A percentile compares a stretch with the other conserved stretches of the same genome.
phyloP scores from a whole-genome alignment of 1,284 basidiomycete species.

The Microbotryomycetes sp. region DNA sequence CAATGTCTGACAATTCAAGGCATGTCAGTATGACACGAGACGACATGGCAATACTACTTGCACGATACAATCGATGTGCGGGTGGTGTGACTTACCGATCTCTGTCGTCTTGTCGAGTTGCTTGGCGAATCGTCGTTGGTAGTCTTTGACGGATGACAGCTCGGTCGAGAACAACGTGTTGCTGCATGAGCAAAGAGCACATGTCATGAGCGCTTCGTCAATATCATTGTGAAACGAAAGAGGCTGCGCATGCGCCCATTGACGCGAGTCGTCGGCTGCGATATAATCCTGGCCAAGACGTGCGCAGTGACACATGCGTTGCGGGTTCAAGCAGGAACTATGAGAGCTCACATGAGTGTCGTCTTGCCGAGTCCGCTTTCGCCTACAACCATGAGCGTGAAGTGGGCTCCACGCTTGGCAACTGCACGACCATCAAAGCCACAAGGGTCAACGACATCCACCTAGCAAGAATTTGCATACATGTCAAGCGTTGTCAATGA shows the following conservation, averaged over 20 bases:
- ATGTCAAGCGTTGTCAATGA: not conserved
- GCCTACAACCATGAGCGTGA: conserved; percentile 99
- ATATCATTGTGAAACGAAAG: no score
- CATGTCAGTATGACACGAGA: not conserved
- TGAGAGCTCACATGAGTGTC: conserved; percentile 21
- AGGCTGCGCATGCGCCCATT: not conserved
- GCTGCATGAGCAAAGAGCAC: conserved; percentile 48
- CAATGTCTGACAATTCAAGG: conserved; percentile 38
- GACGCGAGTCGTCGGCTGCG: not conserved
- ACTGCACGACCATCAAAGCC: conserved; percentile 54
- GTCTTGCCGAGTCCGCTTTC: conserved; percentile 86
- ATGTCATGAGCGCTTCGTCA: conserved; percentile 62
- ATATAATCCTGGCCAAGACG: not conserved
- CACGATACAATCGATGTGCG: not conserved
- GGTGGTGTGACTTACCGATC: conserved; percentile 40
- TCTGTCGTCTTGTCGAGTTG: conserved; percentile 99
- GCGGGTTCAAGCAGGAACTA: not conserved
- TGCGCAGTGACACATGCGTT: not conserved
- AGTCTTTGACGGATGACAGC: conserved; percentile 85
- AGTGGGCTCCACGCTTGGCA: conserved; percentile 92
- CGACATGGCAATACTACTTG: not conserved
- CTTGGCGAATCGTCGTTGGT: conserved; percentile 83
- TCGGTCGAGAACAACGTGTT: conserved; percentile 99
- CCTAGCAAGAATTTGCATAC: not conserved
- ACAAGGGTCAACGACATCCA: not conserved